These are phyloP conservation scores for Neospora caninum DNA, from an alignment of 169 alveolate species.

Conservation along the genomic window DNA sequence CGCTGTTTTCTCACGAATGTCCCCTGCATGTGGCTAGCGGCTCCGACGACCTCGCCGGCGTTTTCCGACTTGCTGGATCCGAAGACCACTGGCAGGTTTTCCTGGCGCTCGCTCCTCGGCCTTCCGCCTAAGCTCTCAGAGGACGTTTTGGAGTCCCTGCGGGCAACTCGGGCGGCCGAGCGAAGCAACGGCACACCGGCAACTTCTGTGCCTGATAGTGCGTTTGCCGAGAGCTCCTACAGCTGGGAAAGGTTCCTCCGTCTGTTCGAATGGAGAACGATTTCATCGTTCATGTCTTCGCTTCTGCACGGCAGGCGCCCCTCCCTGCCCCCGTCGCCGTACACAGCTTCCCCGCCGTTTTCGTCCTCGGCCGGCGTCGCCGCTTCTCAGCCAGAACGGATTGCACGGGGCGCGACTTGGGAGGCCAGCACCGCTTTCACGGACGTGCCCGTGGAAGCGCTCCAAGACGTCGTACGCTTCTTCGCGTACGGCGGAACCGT, in stretches of 20 bases:
- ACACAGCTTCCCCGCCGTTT: background rate
- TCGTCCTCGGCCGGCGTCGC: background rate
- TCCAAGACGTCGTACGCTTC: background rate
- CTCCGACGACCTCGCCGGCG: background rate
- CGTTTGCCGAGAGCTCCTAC: background rate
- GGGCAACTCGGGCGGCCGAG: background rate
- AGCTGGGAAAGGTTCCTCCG: background rate
- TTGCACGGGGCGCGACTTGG: background rate
- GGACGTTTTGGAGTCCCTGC: background rate
- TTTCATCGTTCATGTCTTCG: background rate
- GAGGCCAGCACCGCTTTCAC: background rate
- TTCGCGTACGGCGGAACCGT: slow-evolving; percentile 14
- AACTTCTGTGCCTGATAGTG: background rate
- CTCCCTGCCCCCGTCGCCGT: background rate
- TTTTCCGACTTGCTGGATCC: background rate
- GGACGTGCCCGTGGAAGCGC: background rate
- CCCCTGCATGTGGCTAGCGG: background rate
- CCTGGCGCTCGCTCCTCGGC: slow-evolving; percentile 13
- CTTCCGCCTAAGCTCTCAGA: background rate
- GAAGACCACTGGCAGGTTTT: background rate
- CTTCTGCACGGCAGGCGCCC: background rate
- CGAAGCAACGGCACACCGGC: background rate
- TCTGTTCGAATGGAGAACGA: background rate
- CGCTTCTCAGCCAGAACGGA: background rate
- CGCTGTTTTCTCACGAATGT: background rate